phyloP scores from a whole-genome alignment of 495 filamentous ascomycete genomes.

The Aspergillus ostianus region DNA sequence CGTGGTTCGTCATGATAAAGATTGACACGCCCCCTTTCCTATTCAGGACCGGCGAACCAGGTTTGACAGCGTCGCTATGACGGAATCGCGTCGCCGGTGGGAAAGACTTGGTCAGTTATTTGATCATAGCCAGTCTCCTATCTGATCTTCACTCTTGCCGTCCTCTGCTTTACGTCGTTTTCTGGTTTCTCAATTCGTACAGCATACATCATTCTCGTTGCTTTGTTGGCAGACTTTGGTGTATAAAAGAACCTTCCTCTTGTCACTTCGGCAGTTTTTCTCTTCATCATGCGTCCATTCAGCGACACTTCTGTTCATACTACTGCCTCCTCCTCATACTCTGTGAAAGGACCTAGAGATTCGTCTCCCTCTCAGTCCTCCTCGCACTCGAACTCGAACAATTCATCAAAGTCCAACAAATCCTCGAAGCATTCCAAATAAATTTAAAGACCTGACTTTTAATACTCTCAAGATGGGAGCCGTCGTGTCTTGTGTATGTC shows the following conservation, averaged over 20 bases:
- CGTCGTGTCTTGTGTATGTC: slow-evolving; percentile 91
- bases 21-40: neutral
- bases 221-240: neutral
- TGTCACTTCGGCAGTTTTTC: neutral
- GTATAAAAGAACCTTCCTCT: neutral
- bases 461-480: slow-evolving; percentile 73
- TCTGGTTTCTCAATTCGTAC: neutral
- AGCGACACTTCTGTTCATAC: slow-evolving; percentile 31
- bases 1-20: slow-evolving; percentile 8
- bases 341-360: slow-evolving; percentile 13
- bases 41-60: slow-evolving; percentile 19
- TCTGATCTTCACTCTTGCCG: neutral
- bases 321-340: slow-evolving; percentile 32
- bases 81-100: slow-evolving; percentile 10
- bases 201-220: slow-evolving; percentile 8
- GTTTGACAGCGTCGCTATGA: slow-evolving; percentile 20
- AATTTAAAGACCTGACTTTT: slow-evolving; percentile 7
- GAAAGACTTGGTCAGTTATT: neutral
- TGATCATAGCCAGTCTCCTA: neutral
- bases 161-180: slow-evolving; percentile 7
- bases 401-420: neutral
- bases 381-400: neutral
- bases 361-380: slow-evolving; percentile 7
- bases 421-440: slow-evolving; percentile 13
- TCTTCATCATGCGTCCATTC: slow-evolving; percentile 33